Evolutionary conservation across 208 protist species (phyloP).

Genomic region (Trypanosoma boissoni): DNA sequence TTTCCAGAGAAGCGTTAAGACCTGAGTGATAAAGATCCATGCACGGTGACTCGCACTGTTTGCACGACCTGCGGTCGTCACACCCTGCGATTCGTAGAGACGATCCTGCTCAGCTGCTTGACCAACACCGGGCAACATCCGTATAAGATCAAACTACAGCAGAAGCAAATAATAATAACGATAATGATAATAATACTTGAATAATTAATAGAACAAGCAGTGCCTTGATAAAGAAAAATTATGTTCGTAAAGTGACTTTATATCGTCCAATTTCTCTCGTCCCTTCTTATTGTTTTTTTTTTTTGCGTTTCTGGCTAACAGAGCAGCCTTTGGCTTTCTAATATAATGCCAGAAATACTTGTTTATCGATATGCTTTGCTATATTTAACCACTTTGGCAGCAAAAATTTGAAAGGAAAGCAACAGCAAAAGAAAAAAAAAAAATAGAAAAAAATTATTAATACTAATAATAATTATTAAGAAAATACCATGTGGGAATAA

Average conservation of each 20-base stretch:
- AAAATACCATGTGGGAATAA: background rate
- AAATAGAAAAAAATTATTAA: slow-evolving; percentile 2
- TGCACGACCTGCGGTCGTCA: background rate
- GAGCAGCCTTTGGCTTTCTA: too few species aligned
- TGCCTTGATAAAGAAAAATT: too few species aligned
- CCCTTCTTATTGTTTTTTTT: too few species aligned
- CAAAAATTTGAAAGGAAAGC: too few species aligned
- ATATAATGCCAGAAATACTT: too few species aligned
- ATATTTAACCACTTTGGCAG: too few species aligned
- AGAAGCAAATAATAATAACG: background rate
- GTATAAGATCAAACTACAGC: background rate
- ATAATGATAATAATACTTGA: too few species aligned
- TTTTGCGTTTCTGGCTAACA: too few species aligned
- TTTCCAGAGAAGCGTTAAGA: slow-evolving; percentile 8
- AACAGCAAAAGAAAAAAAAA: slow-evolving; percentile 9
- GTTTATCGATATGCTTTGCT: too few species aligned
- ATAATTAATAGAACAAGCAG: too few species aligned
- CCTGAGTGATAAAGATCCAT: slow-evolving; percentile 12
- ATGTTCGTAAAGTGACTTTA: too few species aligned
- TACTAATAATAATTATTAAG: background rate
- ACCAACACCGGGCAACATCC: background rate
- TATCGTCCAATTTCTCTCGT: too few species aligned
- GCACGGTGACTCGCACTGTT: background rate
- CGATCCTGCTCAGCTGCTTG: background rate
- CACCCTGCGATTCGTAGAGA: background rate